Evolutionary conservation across 1,284 basidiomycete species (phyloP).

Genomic region (Gastroboletus turbinatus): DNA sequence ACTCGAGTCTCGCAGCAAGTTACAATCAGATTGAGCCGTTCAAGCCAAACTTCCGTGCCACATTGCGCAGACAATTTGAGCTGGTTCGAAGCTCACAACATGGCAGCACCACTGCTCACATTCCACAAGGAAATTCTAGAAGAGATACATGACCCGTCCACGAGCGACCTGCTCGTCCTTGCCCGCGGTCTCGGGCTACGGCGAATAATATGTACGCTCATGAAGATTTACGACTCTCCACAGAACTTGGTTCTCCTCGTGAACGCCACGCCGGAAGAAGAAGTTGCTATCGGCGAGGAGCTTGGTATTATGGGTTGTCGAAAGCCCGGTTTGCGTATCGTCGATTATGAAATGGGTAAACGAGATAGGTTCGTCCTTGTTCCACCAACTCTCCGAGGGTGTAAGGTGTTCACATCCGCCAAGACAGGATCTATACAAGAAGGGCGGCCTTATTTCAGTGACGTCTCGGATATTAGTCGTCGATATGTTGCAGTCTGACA

Average conservation of each 20-base stretch:
- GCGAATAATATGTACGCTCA: slow-evolving; percentile 77
- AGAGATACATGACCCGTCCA: slow-evolving; percentile 72
- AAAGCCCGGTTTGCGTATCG: slow-evolving; percentile 80
- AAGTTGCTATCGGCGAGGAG: slow-evolving; percentile 89
- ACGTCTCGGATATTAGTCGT: slow-evolving; percentile 94
- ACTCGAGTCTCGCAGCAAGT: background rate
- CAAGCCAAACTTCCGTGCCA: background rate
- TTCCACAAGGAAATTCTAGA: slow-evolving; percentile 68
- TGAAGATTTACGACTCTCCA: slow-evolving; percentile 92
- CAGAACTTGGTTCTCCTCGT: slow-evolving; percentile 84
- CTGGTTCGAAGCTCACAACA: slow-evolving; percentile 3
- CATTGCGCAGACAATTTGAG: background rate
- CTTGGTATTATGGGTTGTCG: slow-evolving; percentile 89
- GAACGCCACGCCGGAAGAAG: slow-evolving; percentile 87
- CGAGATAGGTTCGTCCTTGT: slow-evolving; percentile 63
- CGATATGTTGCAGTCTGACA: slow-evolving; percentile 88
- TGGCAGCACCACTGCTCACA: slow-evolving; percentile 45
- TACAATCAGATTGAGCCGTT: background rate
- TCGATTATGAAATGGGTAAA: slow-evolving; percentile 83
- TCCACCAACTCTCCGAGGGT: background rate
- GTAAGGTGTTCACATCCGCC: slow-evolving; percentile 4
- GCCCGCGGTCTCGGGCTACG: slow-evolving; percentile 87
- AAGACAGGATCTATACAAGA: slow-evolving; percentile 84
- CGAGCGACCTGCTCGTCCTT: slow-evolving; percentile 81
- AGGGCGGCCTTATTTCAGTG: slow-evolving; percentile 87